Evolutionary conservation across 2,329 filamentous ascomycete genomes (phyloP).

Genomic region (Apiospora sp.): DNA sequence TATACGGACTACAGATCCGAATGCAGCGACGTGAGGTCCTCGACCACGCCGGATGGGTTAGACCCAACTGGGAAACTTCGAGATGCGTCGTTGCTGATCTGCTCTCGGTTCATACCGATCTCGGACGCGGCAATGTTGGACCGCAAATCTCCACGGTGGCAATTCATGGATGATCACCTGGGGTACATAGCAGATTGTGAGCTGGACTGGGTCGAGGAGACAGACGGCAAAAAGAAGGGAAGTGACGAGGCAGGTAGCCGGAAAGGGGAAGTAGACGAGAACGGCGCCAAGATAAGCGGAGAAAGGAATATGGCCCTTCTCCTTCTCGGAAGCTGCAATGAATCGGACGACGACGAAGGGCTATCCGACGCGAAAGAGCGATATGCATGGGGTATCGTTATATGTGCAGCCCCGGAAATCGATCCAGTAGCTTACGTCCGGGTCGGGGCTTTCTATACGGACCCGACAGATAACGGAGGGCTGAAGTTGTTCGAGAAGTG

Average conservation of each 20-base stretch:
- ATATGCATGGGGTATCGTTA: conserved; percentile 11
- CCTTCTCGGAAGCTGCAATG: conserved; percentile 8
- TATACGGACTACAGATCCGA: conserved; percentile 2
- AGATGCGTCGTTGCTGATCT: conserved; percentile 7
- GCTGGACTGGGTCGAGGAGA: conserved; percentile 7
- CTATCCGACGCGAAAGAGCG: background rate
- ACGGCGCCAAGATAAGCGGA: background rate
- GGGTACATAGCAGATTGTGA: background rate
- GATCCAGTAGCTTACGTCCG: background rate
- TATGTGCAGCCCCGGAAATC: background rate
- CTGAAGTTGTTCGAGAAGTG: conserved; percentile 6
- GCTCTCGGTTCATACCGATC: conserved; percentile 12
- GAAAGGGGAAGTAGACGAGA: background rate
- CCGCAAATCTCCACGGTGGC: background rate
- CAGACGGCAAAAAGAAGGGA: too few relatives aligned
- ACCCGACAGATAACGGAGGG: background rate
- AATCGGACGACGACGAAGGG: background rate
- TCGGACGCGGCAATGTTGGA: background rate
- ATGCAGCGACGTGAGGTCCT: background rate
- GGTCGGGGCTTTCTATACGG: background rate
- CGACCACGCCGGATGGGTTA: background rate
- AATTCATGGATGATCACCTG: background rate
- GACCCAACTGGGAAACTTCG: conserved; percentile 6
- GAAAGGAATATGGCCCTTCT: background rate
- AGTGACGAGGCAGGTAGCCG: background rate